These are phyloP conservation scores for Aureobasidium melanogenum DNA, from an alignment of 2,329 filamentous ascomycete genomes.

Conservation along the genomic window DNA sequence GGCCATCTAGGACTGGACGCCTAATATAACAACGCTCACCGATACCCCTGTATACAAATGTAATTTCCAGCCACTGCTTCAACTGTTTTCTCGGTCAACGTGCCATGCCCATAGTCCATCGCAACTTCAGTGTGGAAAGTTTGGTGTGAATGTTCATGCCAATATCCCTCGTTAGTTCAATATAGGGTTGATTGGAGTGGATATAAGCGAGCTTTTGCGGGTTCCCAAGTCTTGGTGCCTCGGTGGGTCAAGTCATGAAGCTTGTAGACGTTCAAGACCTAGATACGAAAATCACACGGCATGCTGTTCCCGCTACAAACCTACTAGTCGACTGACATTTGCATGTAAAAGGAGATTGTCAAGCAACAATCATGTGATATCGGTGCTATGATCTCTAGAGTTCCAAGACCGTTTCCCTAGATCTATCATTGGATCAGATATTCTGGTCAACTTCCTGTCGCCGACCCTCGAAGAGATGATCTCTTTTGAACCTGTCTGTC, in stretches of 20 bases:
- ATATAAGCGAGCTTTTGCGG: background rate
- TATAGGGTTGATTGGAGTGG: background rate
- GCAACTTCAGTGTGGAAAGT: background rate
- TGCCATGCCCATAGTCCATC: background rate
- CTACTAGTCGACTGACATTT: background rate
- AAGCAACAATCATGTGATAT: no score
- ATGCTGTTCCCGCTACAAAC: background rate
- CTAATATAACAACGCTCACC: background rate
- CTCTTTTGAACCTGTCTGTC: no score
- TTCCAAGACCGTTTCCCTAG: no score
- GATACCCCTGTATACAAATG: slow-evolving; percentile 6
- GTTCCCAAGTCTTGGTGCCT: background rate
- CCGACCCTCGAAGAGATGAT: no score
- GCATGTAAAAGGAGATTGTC: background rate
- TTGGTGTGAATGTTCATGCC: background rate
- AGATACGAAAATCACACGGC: background rate
- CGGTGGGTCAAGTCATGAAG: background rate
- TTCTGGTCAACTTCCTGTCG: no score
- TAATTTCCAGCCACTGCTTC: background rate
- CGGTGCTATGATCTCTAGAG: no score
- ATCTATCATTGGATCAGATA: no score
- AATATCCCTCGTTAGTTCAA: background rate
- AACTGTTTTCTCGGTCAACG: background rate
- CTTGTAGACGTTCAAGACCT: background rate
- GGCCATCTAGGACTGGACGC: slow-evolving; percentile 40